These are phyloP conservation scores for Fraxinus americana DNA, from an alignment of 257 asterid genomes.

Conservation along the genomic window DNA sequence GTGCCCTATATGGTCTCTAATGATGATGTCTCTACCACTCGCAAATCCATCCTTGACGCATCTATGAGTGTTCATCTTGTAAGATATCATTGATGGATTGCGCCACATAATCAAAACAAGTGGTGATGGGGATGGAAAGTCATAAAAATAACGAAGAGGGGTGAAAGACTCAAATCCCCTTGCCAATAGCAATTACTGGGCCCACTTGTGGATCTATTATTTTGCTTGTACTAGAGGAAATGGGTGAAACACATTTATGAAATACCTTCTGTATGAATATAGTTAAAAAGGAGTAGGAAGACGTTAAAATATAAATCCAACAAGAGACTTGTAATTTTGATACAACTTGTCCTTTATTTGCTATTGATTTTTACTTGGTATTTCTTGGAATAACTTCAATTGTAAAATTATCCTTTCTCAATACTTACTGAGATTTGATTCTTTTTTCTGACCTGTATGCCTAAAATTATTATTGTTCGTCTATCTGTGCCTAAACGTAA, in stretches of 20 bases:
- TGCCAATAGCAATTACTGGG: neutral
- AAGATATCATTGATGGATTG: no score
- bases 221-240: conserved; percentile 5
- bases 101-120: no score
- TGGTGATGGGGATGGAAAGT: no score
- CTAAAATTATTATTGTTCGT: neutral
- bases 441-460: neutral
- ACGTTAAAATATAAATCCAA: neutral
- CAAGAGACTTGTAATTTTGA: conserved; percentile 8
- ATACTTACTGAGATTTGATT: neutral
- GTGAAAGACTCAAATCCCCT: no score
- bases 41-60: no score
- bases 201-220: neutral
- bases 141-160: no score
- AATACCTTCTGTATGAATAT: conserved; percentile 4
- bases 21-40: no score
- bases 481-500: neutral
- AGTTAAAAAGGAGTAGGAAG: conserved; percentile 1
- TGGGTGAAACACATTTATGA: conserved; percentile 9
- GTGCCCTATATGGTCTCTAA: no score
- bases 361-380: neutral
- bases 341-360: neutral
- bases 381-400: neutral
- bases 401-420: neutral
- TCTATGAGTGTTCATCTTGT: no score